Conservation (phyloP, 345 rosid species). For the Eucalyptus marginata region DNA sequence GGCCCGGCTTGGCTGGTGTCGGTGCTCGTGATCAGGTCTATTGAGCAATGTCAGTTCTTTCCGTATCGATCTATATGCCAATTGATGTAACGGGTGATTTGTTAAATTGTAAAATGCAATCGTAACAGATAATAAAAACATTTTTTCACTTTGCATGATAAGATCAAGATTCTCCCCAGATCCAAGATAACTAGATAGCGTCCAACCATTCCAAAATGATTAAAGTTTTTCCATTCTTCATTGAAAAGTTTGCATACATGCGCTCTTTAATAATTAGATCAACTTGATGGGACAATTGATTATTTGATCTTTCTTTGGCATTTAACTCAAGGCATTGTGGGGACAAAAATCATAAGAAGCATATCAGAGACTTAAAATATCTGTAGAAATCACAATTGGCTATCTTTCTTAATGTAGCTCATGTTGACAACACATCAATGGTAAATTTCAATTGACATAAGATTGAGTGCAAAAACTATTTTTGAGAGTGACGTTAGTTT, state of each 20-base stretch:
- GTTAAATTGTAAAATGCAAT: background rate
- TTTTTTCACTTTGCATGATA: background rate
- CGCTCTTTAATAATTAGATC: background rate
- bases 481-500: background rate
- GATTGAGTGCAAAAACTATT: background rate
- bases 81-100: background rate
- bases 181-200: background rate
- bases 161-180: background rate
- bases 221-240: background rate
- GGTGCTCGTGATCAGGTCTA: background rate
- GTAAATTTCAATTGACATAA: background rate
- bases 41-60: background rate
- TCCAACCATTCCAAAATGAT: background rate
- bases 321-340: background rate
- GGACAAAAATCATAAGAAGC: background rate
- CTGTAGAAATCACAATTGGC: background rate
- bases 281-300: background rate
- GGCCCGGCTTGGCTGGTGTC: background rate
- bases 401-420: background rate
- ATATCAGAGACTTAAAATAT: too few relatives aligned
- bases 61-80: background rate
- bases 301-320: background rate
- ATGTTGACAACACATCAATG: background rate
- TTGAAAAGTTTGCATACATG: background rate
- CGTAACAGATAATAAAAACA: background rate